phyloP scores from a whole-genome alignment of 2,329 filamentous ascomycete species.

The Cercospora sesami region DNA sequence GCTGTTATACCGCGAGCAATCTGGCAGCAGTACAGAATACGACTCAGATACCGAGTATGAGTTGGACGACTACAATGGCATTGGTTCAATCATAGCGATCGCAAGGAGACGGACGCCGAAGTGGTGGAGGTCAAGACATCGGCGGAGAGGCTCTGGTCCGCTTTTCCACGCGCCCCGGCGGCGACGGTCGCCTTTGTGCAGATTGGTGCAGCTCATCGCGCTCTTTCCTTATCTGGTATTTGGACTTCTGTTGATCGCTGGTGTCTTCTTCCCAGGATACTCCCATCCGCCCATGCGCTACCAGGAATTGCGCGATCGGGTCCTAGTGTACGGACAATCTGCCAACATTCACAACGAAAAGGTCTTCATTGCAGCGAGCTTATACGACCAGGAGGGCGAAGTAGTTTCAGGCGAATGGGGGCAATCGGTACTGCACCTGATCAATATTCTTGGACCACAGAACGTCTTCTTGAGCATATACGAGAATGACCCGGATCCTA shows the following conservation, averaged over 20 bases:
- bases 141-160: constrained; percentile 18
- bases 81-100: constrained; percentile 12
- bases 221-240: constrained; percentile 22
- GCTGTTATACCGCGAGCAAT: constrained; percentile 16
- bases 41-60: constrained; percentile 19
- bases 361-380: constrained; percentile 71
- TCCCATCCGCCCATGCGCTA: constrained; percentile 57
- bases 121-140: constrained; percentile 14
- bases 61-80: constrained; percentile 21
- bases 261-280: constrained; percentile 58
- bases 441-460: constrained; percentile 64
- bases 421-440: constrained; percentile 58
- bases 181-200: constrained; percentile 22
- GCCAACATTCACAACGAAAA: constrained; percentile 61
- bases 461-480: constrained; percentile 74
- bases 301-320: constrained; percentile 42
- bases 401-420: constrained; percentile 67
- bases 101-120: constrained; percentile 11
- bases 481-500: constrained; percentile 66
- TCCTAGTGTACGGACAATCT: constrained; percentile 31
- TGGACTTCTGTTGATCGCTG: constrained; percentile 44
- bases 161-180: constrained; percentile 22
- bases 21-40: constrained; percentile 18
- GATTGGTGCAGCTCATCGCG: constrained; percentile 19
- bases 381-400: constrained; percentile 64